Conservation (phyloP, 176 grass and related monocot genomes). For the Rhynchospora pubera region DNA sequence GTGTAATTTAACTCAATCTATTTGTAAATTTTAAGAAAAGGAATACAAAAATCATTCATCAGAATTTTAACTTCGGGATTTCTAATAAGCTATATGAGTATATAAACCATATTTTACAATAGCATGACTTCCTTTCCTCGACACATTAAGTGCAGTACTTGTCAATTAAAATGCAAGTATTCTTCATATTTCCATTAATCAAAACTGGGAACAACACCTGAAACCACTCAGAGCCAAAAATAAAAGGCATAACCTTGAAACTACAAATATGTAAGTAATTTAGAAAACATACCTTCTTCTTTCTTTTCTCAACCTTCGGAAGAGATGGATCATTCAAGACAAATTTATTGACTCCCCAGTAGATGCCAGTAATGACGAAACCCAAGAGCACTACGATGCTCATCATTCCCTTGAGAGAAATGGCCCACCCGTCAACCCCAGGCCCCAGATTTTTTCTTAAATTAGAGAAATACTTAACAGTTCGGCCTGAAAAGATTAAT, state of each 20-base stretch:
- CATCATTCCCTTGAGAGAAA: slow-evolving; percentile 96
- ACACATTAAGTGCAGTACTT: background rate
- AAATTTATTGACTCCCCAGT: slow-evolving; percentile 82
- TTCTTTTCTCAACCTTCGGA: slow-evolving; percentile 55
- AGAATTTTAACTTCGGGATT: background rate
- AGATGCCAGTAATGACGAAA: slow-evolving; percentile 59
- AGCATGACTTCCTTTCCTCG: background rate
- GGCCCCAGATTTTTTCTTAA: slow-evolving; percentile 77
- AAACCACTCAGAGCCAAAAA: background rate
- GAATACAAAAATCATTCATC: background rate
- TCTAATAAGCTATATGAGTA: background rate
- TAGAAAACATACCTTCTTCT: slow-evolving; percentile 57
- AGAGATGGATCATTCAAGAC: slow-evolving; percentile 56
- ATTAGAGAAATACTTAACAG: slow-evolving; percentile 95
- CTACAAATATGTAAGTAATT: background rate
- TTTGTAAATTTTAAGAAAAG: background rate
- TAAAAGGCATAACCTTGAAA: background rate
- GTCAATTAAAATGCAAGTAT: background rate
- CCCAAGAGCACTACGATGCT: slow-evolving; percentile 88
- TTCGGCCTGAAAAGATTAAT: slow-evolving; percentile 92
- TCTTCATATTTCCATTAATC: background rate
- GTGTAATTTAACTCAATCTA: background rate
- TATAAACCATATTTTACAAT: background rate
- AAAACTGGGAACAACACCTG: background rate
- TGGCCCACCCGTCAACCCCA: slow-evolving; percentile 89